Evolutionary conservation across 2,329 filamentous ascomycete genomes (phyloP), one percentile per base, ranked within the genome.

Genomic region (Pseudopyrenochaeta lycopersici): DNA sequence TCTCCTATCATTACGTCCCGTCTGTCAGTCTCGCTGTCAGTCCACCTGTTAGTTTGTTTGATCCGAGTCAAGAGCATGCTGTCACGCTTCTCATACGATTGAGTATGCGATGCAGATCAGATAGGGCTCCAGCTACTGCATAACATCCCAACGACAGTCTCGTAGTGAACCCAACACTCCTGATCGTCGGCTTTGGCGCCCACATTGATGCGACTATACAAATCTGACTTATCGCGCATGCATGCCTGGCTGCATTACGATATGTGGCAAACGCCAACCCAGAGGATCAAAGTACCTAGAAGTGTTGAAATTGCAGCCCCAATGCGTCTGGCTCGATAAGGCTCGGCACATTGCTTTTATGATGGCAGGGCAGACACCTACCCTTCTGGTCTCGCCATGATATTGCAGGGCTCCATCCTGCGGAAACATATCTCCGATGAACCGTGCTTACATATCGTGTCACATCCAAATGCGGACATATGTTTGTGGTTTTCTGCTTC

Each of bases 71-170:
- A 36, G 33, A 17, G 4, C 33, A 36, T 7, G n/a, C 7, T n/a
- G 7, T 36, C 7, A 17, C n/a, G 14, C 17, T 15, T 14, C 36
- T 21, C 36, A 10, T 23, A 39, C 36, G 11, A 39, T 29, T 11
- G 21, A 31, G 9, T 14, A 42, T 21, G 33, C 49, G 49, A 45
- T 46, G 38, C 30, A 49, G 29, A 33, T 27, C 30, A 30, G 43
- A 49, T 42, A 56, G 36, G n/a, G 40, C 49, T 48, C 23, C 33
- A 32, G 36, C 35, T 53, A 45, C 54, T 57, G 54, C 54, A 50
- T 46, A 50, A 57, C 54, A 57, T 54, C 14, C 15, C 46, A 50
- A 54, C 42, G 36, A 23, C 42, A 38, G 33, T 9, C 27, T 29
- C 31, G 18, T 14, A 46, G 35, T 35, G 36, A 23, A 35, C 42